Base-by-base conservation (phyloP, 179 eudicot genomes). In the Silene vulgaris region DNA sequence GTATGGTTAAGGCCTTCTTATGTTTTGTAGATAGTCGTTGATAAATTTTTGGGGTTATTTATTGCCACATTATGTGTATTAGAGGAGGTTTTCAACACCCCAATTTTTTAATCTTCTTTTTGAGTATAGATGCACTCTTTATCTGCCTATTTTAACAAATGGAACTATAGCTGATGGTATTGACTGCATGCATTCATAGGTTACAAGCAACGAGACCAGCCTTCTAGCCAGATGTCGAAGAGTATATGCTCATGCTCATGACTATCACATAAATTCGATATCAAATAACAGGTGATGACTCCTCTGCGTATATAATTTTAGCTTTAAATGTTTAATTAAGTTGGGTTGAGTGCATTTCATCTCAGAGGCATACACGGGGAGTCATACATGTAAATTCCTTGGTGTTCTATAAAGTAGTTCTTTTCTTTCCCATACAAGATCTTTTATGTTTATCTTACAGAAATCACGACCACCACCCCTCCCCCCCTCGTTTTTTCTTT, bases 191-290 rank as follows among this genome's bases (percentile, higher is more conserved):
- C 3, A 54, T 82, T 61, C 81, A 76, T 81, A 93, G 98, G 95
- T 91, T 16, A 84, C 90, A 57, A 87, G 91, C 85, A 83, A 83
- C 50, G 98, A 91, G 84, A 89, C 90, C 14, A 93, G 89, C 81
- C 95, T 89, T 78, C 76, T 84, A 71, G 91, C 97, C 48, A 89
- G 95, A 82, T 92, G 97, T 79, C 87, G 97, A 81, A 89, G 97
- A 84, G 92, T 92, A 52, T 92, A 91, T 79, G 97, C 97, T 69
- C 97, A 92, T 86, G 97, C 97, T 54, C 97, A 92, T 86, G 97
- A 92, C 81, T 92, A 91, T 79, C 97, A 92, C 81, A 92, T 92
- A 72, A 92, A 92, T 80, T 92, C 97, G 5, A 91, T 92, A 74
- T 92, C 97, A 79, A 92, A 82, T 82, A 92, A 92, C 88, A 89